Evolutionary conservation across 345 rosid genomes (phyloP).

Genomic region (Eucalyptus cloeziana): DNA sequence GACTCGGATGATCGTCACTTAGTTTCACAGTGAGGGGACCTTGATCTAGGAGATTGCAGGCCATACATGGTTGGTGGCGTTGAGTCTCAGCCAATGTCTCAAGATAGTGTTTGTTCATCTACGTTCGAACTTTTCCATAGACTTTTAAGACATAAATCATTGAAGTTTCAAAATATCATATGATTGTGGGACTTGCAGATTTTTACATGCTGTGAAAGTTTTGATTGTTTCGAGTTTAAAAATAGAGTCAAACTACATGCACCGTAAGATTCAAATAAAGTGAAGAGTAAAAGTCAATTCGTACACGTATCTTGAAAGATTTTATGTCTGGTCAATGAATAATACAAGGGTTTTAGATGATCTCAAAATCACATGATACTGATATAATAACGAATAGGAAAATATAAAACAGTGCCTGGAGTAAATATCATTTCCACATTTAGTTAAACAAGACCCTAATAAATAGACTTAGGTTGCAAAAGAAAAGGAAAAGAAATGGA

Average conservation of each 20-base stretch:
- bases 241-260: not conserved
- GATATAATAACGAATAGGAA: not conserved
- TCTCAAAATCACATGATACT: not conserved
- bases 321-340: rapidly evolving
- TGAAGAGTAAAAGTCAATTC: rapidly evolving
- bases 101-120: not conserved
- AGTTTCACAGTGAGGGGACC: not conserved
- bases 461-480: not conserved
- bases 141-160: rapidly evolving
- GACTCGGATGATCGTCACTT: not conserved
- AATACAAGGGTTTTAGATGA: not conserved
- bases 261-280: not conserved
- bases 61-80: not conserved
- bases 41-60: not conserved
- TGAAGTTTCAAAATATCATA: not conserved
- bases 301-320: rapidly evolving
- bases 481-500: not conserved
- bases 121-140: not conserved
- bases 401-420: not conserved
- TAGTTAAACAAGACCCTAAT: not conserved
- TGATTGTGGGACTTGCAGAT: not conserved
- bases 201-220: not conserved
- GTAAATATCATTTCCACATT: not conserved
- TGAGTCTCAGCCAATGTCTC: not conserved
- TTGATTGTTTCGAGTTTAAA: not conserved